Evolutionary conservation across 75 land plant genomes (phyloP).

Genomic region (Pinus tabuliformis): DNA sequence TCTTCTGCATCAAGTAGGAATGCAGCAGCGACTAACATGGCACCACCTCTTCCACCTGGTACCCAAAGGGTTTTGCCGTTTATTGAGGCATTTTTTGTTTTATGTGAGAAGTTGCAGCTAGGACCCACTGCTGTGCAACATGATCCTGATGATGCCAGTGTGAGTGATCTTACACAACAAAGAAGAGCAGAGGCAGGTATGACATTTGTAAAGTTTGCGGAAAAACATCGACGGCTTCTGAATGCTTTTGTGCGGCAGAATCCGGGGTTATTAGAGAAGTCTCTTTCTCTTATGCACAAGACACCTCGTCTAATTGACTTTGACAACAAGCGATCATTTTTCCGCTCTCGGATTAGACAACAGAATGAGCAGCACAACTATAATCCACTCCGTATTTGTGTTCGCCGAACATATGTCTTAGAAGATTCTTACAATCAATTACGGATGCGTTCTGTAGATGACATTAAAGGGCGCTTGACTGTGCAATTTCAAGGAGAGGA

Average conservation of each 20-base stretch:
- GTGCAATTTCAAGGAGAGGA: slow-evolving; percentile 88
- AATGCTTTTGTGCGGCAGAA: slow-evolving; percentile 76
- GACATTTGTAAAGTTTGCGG: slow-evolving; percentile 62
- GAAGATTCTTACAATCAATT: slow-evolving; percentile 81
- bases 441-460: slow-evolving; percentile 61
- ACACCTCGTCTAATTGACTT: slow-evolving; percentile 67
- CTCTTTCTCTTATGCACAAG: slow-evolving; percentile 60
- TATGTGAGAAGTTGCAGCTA: slow-evolving; percentile 63
- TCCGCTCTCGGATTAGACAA: slow-evolving; percentile 58
- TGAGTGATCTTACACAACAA: slow-evolving; percentile 17
- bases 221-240: slow-evolving; percentile 60
- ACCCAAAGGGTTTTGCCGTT: slow-evolving; percentile 63
- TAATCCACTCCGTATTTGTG: slow-evolving; percentile 58
- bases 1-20: slow-evolving; percentile 27
- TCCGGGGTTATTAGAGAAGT: slow-evolving; percentile 70
- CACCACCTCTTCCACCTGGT: slow-evolving; percentile 73
- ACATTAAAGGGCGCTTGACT: slow-evolving; percentile 67
- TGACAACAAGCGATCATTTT: slow-evolving; percentile 73
- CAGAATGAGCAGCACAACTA: slow-evolving; percentile 75
- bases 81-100: slow-evolving; percentile 73
- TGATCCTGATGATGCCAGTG: slow-evolving; percentile 43
- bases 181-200: slow-evolving; percentile 24
- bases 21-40: slow-evolving; percentile 21
- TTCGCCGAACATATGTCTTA: slow-evolving; percentile 65
- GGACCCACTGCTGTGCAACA: slow-evolving; percentile 18